phyloP scores from a whole-genome alignment of 768 basidiomycete species.

The Termitomyces sp. region DNA sequence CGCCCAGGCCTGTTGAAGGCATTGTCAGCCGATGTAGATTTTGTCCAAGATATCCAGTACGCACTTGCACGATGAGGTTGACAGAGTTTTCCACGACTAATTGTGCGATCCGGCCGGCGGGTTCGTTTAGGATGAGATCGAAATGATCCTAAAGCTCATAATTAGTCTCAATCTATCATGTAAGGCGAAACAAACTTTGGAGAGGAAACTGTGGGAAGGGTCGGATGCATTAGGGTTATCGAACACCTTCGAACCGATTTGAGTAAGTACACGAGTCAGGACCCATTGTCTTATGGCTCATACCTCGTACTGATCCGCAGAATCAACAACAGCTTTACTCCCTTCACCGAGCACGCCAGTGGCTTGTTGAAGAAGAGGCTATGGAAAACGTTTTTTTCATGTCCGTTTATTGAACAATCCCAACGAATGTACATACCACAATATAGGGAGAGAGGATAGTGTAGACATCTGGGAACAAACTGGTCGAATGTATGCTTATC shows the following conservation, averaged over 20 bases:
- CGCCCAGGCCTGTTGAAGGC: constrained; percentile 41
- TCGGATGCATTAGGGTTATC: constrained; percentile 58
- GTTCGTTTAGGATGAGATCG: constrained; percentile 67
- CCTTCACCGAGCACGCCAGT: constrained; percentile 56
- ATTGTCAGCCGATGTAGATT: background rate
- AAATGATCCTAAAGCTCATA: constrained; percentile 56
- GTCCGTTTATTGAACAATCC: background rate
- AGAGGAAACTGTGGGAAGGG: constrained; percentile 70
- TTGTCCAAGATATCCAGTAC: constrained; percentile 6
- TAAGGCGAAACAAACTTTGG: constrained; percentile 42
- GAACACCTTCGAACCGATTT: constrained; percentile 46
- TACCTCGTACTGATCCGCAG: constrained; percentile 65
- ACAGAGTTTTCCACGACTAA: constrained; percentile 63
- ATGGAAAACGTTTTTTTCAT: constrained; percentile 6
- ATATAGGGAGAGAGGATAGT: constrained; percentile 66
- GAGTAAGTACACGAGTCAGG: background rate
- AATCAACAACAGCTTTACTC: constrained; percentile 67
- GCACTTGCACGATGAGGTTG: constrained; percentile 51
- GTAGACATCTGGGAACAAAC: constrained; percentile 47
- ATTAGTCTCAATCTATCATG: constrained; percentile 1
- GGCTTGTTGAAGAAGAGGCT: constrained; percentile 62
- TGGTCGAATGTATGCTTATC: constrained; percentile 4
- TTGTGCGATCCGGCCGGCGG: constrained; percentile 70
- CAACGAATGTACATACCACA: constrained; percentile 33
- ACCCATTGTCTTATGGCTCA: background rate